Base-by-base conservation (phyloP, 2,329 filamentous ascomycete species). In the Coniella lustricola region DNA sequence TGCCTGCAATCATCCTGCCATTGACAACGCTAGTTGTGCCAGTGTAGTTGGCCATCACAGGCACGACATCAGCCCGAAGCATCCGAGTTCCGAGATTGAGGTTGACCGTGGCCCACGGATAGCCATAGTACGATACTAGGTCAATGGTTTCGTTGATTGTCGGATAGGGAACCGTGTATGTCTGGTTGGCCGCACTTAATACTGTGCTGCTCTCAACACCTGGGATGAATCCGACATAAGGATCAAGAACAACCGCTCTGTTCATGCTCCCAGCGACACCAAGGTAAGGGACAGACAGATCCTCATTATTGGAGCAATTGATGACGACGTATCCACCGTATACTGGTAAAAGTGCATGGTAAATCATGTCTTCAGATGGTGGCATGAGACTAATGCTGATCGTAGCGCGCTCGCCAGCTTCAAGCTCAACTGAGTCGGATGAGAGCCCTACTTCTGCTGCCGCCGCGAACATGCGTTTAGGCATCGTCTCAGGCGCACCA, bases 301-400 rank as follows among this genome's bases (percentile, higher is more conserved):
- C 54, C 9, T 66, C 62, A 18, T 61, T 62, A 32, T 66, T 67
- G 31, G 62, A 65, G 41, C 62, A 62, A 34, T 65, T 67, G 44
- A 73, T 56, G 12, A 66, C 60, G 40, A 73, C 59, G 58, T 64
- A 72, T 18, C 71, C 71, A 16, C 65, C 66, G 58, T 72, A 73
- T 7, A 73, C 61, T 4, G 69, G 69, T 18, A 72, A 54, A 4
- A 59, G 60, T 1, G 52, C 54, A 7, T 53, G 51, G 34, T 65
- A 56, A 8, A 67, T 53, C 13, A 57, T 32, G 12, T 10, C 40
- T 16, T 21, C 9, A 1, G 64, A 62, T 4, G 59, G 59, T 12
- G 56, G 57, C 37, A 63, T 56, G 3, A 53, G 10, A 29, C 25
- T 58, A 25, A 67, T 55, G 2, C 55, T 57, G 21, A 65, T 56